Evolutionary conservation across 495 filamentous ascomycete genomes (phyloP).

Genomic region (Corynascus novoguineensis): DNA sequence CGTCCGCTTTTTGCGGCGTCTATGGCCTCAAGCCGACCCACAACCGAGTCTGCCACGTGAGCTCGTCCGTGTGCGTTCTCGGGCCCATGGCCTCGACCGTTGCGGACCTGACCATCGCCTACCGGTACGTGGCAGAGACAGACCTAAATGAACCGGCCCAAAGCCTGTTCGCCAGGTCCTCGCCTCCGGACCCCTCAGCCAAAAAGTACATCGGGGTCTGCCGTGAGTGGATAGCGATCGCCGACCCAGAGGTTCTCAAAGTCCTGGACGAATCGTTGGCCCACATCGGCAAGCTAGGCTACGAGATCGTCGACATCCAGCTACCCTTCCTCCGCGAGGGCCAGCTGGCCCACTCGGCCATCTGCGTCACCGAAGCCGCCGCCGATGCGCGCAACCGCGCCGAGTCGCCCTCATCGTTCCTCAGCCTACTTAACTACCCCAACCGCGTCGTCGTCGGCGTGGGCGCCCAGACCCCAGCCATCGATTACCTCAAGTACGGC

Average conservation of each 20-base stretch:
- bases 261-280: constrained; percentile 56
- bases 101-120: constrained; percentile 76
- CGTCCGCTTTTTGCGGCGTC: constrained; percentile 74
- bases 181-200: constrained; percentile 37
- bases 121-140: constrained; percentile 66
- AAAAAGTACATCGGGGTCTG: constrained; percentile 63
- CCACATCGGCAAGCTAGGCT: constrained; percentile 56
- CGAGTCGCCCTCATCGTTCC: constrained; percentile 14
- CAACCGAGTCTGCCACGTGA: constrained; percentile 56
- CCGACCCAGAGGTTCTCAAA: constrained; percentile 57
- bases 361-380: constrained; percentile 67
- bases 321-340: constrained; percentile 71
- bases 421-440: constrained; percentile 52
- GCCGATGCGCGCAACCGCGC: constrained; percentile 30
- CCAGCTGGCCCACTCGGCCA: constrained; percentile 72
- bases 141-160: constrained; percentile 49
- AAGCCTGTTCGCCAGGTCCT: constrained; percentile 34
- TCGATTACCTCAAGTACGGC: constrained; percentile 69
- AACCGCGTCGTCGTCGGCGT: constrained; percentile 70
- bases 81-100: constrained; percentile 77
- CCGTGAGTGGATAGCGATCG: constrained; percentile 66
- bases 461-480: constrained; percentile 55
- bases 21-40: constrained; percentile 86
- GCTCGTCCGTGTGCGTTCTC: constrained; percentile 57
- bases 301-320: constrained; percentile 64